Evolutionary conservation across 129 eudicot genomes (phyloP).

Genomic region (Saposhnikovia divaricata): DNA sequence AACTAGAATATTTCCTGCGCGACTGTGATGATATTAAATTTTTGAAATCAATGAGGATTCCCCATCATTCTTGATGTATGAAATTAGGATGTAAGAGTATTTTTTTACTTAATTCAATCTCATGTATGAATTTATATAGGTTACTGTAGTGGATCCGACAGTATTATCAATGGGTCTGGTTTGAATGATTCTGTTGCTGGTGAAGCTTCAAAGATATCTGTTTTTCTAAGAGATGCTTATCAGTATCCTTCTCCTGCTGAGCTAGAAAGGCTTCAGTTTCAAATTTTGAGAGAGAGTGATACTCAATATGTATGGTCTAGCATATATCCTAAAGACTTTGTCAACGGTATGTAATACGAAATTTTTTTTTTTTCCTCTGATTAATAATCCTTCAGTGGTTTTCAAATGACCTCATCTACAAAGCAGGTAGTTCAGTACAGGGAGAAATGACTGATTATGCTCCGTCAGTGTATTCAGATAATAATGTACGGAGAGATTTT

Average conservation of each 20-base stretch:
- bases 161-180: conserved; percentile 75
- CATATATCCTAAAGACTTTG: conserved; percentile 31
- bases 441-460: conserved; percentile 29
- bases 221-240: conserved; percentile 61
- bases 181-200: conserved; percentile 60
- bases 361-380: background rate
- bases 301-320: conserved; percentile 26
- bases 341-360: conserved; percentile 35
- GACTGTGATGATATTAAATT: background rate
- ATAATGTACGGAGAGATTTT: conserved; percentile 30
- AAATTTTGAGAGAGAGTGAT: conserved; percentile 34
- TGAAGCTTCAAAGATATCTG: conserved; percentile 35
- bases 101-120: background rate
- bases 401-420: conserved; percentile 8
- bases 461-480: conserved; percentile 25
- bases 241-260: conserved; percentile 69
- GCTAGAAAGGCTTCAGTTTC: conserved; percentile 50
- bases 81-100: background rate
- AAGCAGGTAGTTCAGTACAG: conserved; percentile 39
- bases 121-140: conserved; percentile 30
- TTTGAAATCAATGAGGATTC: background rate
- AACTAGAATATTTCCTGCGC: background rate
- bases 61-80: background rate
- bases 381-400: background rate
- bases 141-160: conserved; percentile 55